phyloP scores from a whole-genome alignment of 2,329 filamentous ascomycete genomes.

The Sarocladiaceae sp. region DNA sequence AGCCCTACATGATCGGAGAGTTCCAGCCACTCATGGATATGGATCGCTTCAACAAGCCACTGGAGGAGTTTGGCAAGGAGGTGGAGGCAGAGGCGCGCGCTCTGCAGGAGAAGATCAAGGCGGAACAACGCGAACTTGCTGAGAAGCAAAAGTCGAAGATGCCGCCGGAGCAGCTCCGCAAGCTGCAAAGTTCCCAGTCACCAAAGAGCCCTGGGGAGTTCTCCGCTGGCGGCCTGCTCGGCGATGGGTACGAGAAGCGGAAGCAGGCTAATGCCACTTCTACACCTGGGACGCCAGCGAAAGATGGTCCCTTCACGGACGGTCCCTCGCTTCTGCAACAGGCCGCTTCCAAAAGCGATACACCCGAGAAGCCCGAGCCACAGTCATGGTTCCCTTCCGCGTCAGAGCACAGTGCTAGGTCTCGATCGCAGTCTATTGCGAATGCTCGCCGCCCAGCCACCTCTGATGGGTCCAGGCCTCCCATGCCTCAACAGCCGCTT shows the following conservation, averaged over 20 bases:
- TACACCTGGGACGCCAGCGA: constrained; percentile 19
- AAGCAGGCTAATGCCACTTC: constrained; percentile 22
- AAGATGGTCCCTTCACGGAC: constrained; percentile 42
- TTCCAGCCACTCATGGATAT: constrained; percentile 64
- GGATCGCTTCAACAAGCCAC: constrained; percentile 47
- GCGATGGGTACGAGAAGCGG: constrained; percentile 40
- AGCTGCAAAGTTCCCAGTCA: constrained; percentile 11
- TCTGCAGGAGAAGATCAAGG: constrained; percentile 6
- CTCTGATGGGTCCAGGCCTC: constrained; percentile 17
- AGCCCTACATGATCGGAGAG: constrained; percentile 57
- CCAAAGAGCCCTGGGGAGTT: constrained; percentile 35
- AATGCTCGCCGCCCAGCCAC: constrained; percentile 18
- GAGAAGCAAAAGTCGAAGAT: constrained; percentile 19
- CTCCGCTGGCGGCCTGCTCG: constrained; percentile 44
- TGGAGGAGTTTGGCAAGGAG: constrained; percentile 44
- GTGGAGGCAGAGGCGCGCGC: constrained; percentile 21
- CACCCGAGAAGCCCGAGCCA: constrained; percentile 20
- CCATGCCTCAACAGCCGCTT: constrained; percentile 47
- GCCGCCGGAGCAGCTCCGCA: constrained; percentile 26
- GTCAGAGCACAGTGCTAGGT: constrained; percentile 29
- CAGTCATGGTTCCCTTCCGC: constrained; percentile 31
- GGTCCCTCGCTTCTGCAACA: constrained; percentile 52
- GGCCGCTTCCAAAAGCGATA: constrained; percentile 16
- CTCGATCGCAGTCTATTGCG: constrained; percentile 21
- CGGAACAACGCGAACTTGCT: background rate